Base-by-base conservation (phyloP, 208 protist species). In the Tritrichomonas musculus region DNA sequence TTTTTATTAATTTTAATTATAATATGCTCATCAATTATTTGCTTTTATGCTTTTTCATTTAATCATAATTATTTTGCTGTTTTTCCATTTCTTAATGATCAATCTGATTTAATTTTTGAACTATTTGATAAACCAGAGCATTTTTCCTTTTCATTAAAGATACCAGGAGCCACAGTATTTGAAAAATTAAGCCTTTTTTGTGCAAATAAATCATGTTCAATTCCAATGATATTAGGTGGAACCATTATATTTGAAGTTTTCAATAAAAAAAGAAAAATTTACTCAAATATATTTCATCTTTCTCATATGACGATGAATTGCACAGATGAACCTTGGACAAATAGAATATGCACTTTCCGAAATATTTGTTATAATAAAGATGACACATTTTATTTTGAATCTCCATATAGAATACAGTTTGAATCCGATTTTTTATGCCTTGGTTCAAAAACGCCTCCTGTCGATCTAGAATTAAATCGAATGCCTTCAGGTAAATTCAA, bases 351-450 rank as follows among this genome's bases (percentile, higher is more conserved):
- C 30, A 57, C 47, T 88, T 53, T 57, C 27, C 41, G n/a, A 39
- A 47, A 88, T 88, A 57, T 88, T 57, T 88, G 77, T 57, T 88
- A 88, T 88, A n/a, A n/a, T n/a, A 36, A 0, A 1, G 27, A 88
- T 20, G 47, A 57, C 0, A 88, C n/a, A 39, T 88, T 47, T 88
- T 27, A 33, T 53, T 39, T 88, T 30, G 44, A n/a, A 33, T 88
- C 77, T 17, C 77, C 77, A 39, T 88, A 88, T 39, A 25, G 14
- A 5, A 57, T 88, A 17, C 33, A 14, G 22, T 88, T 88, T 50
- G 77, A 88, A 20, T 20, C 44, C 11, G 0, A 53, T 20, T 39
- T 88, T 14, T 17, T 88, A 20, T 60, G 47, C 17, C 47, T 88
- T n/a, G 77, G 77, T 20, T 25, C 77, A 33, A 53, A 88, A 39